Evolutionary conservation across 768 basidiomycete species (phyloP), one percentile per base, ranked within the genome.

Genomic region (Lanmaoa rubissima): DNA sequence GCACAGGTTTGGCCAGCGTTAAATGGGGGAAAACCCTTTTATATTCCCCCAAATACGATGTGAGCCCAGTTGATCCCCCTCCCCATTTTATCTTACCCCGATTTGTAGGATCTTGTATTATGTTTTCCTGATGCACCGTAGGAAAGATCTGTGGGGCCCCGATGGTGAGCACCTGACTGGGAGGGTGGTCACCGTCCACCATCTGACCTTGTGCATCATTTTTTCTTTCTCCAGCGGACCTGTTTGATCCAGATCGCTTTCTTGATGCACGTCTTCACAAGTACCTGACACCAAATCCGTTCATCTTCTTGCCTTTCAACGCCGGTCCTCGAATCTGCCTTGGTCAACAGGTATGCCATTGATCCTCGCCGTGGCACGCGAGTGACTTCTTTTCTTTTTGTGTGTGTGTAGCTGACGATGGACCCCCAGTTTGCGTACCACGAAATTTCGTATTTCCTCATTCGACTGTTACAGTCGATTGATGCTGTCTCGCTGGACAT

Each of bases 271-370:
- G 86, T 32, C 61, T 82, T 7, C 75, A 77, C 53, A 79, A 78
- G 61, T 82, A 82, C 55, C 72, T 85, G 19, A 74, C 73, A 0
- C 75, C 78, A 2, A 86, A 86, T 57, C 84, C 85, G 1, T 85
- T 81, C 74, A 87, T 89, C 58, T 88, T 87, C 68, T 70, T 83
- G 6, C 85, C 86, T 0, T 87, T 87, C 72, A 86, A 86, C 55
- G 84, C 83, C 1, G 86, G 84, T 1, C 86, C 85, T 6, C 75
- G 86, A 11, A 83, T 85, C 58, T 87, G 86, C 53, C 75, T 85
- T 9, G 86, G 80, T 0, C 78, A 80, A 58, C 78, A 79, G 68
- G 69, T 73, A 50, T 21, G 53, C 28, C 28, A 31, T 31, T 31
- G 7, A 6, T 31, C 28, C 28, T 31, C 7, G 28, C 7, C 7